phyloP scores from a whole-genome alignment of 306 rosid genomes.

The Sechiopsis laciniata region DNA sequence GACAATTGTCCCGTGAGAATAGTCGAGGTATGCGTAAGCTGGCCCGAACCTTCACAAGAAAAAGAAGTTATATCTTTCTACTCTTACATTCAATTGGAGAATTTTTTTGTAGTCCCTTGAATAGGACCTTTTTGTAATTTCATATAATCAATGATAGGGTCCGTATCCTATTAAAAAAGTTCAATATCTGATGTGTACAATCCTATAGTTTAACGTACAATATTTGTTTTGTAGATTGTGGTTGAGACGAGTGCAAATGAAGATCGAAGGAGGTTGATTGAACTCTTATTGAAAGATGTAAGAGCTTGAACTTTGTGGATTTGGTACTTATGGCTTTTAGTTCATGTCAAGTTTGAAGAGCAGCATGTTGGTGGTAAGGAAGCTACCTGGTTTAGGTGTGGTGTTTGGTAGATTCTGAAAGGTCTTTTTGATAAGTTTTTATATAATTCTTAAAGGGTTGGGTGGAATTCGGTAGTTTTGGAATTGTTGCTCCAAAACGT shows the following conservation, averaged over 20 bases:
- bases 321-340: slow-evolving; percentile 20
- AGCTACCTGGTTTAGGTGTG: slow-evolving; percentile 16
- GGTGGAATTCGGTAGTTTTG: slow-evolving; percentile 2
- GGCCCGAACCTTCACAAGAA: no score
- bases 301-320: slow-evolving; percentile 34
- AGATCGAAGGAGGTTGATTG: slow-evolving; percentile 76
- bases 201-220: slow-evolving; percentile 17
- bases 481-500: background rate
- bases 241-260: slow-evolving; percentile 66
- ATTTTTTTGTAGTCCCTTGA: no score
- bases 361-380: background rate
- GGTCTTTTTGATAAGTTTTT: background rate
- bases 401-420: slow-evolving; percentile 1
- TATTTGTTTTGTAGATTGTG: slow-evolving; percentile 57
- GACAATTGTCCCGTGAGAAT: no score
- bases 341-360: slow-evolving; percentile 12
- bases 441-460: slow-evolving; percentile 6
- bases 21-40: no score
- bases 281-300: slow-evolving; percentile 75
- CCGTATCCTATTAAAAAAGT: background rate
- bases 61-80: no score
- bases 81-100: no score
- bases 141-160: no score
- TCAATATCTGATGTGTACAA: background rate
- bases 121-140: no score